Percentiles rank a stretch among this genome's conserved stretches.
Conservation (phyloP, 2,329 filamentous ascomycete species). For the Pseudogymnoascus sp. region DNA sequence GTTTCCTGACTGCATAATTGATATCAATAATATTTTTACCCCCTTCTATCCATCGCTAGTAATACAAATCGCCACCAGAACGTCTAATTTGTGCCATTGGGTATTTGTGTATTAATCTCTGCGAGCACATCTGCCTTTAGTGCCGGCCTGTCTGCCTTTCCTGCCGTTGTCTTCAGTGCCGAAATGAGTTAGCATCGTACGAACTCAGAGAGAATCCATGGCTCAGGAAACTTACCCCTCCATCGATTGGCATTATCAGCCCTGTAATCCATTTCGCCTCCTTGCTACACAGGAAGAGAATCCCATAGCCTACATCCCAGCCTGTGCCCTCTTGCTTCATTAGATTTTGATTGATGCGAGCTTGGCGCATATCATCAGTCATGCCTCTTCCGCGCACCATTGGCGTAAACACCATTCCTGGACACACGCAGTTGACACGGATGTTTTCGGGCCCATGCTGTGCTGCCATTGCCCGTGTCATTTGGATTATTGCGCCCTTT, state of each 20-base stretch:
- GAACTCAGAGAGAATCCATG: not conserved
- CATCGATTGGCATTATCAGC: slow-evolving; percentile 39
- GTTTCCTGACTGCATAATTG: too few species aligned
- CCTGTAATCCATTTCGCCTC: slow-evolving; percentile 46
- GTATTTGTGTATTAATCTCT: slow-evolving; percentile 11
- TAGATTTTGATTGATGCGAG: slow-evolving; percentile 37
- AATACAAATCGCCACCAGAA: not conserved
- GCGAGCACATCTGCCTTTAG: slow-evolving; percentile 18
- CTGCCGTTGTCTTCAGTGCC: slow-evolving; percentile 19
- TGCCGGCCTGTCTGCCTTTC: slow-evolving; percentile 22
- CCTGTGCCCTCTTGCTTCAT: slow-evolving; percentile 47
- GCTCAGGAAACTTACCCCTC: slow-evolving; percentile 26
- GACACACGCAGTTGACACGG: slow-evolving; percentile 47
- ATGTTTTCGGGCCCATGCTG: slow-evolving; percentile 44
- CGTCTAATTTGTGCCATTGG: not conserved
- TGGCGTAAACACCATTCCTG: slow-evolving; percentile 41
- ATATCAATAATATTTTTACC: not conserved
- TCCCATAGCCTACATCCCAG: slow-evolving; percentile 44
- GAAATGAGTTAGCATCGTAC: not conserved
- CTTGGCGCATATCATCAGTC: slow-evolving; percentile 31
- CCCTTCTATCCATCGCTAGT: not conserved
- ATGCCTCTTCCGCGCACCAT: slow-evolving; percentile 38
- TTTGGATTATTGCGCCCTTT: slow-evolving; percentile 44
- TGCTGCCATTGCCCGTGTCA: slow-evolving; percentile 48
- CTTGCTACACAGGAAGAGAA: slow-evolving; percentile 43